phyloP scores from a whole-genome alignment of 2,329 filamentous ascomycete genomes.

The Endocalyx cinctus region DNA sequence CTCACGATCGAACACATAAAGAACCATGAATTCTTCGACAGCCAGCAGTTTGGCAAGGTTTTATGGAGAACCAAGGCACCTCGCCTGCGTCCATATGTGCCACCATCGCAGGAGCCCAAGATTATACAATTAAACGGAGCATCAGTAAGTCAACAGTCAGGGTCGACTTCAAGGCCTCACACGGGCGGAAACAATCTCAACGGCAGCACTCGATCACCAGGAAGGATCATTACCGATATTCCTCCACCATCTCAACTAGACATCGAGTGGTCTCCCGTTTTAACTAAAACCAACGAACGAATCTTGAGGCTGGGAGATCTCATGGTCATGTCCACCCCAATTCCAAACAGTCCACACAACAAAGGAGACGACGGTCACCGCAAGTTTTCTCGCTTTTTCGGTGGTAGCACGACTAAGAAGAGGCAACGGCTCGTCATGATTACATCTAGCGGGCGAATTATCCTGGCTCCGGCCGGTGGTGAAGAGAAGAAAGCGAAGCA shows the following conservation, averaged over 20 bases:
- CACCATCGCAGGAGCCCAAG: slow-evolving; percentile 68
- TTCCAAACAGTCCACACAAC: slow-evolving; percentile 68
- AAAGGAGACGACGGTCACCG: slow-evolving; percentile 72
- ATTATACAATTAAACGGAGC: slow-evolving; percentile 68
- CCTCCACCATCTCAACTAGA: slow-evolving; percentile 95
- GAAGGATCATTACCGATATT: slow-evolving; percentile 86
- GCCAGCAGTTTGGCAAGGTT: slow-evolving; percentile 74
- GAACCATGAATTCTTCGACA: slow-evolving; percentile 92
- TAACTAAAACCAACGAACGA: slow-evolving; percentile 85
- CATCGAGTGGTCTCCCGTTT: slow-evolving; percentile 96
- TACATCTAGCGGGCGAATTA: slow-evolving; percentile 83
- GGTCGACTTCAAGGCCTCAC: slow-evolving; percentile 21
- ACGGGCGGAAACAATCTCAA: slow-evolving; percentile 37
- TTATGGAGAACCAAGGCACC: slow-evolving; percentile 91
- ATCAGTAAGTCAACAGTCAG: slow-evolving; percentile 26
- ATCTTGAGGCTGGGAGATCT: slow-evolving; percentile 93
- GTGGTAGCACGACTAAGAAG: slow-evolving; percentile 86
- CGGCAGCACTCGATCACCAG: slow-evolving; percentile 55
- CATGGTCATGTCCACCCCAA: slow-evolving; percentile 73
- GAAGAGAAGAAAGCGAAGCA: slow-evolving; percentile 95
- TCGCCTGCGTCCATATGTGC: slow-evolving; percentile 75
- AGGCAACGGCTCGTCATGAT: slow-evolving; percentile 90
- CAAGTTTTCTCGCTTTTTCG: slow-evolving; percentile 91
- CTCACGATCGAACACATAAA: slow-evolving; percentile 95
- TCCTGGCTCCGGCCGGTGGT: slow-evolving; percentile 84